phyloP scores from a whole-genome alignment of 1,139 yeast species.

The Debaryomyces psychrophilus region DNA sequence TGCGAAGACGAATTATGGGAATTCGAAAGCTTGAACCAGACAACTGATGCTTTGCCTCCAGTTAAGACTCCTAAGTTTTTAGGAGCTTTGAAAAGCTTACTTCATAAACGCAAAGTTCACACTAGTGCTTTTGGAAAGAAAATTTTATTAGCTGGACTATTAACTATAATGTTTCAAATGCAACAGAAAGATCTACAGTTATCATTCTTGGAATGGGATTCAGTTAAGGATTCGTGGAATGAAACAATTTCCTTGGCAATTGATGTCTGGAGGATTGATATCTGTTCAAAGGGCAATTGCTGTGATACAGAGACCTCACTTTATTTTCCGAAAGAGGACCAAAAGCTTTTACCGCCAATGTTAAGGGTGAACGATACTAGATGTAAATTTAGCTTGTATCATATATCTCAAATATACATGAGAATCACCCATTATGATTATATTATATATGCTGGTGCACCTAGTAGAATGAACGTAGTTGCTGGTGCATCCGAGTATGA shows the following conservation, averaged over 20 bases:
- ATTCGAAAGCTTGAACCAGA: conserved; percentile 16
- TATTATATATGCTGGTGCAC: conserved; percentile 80
- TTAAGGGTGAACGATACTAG: conserved; percentile 20
- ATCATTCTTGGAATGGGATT: conserved; percentile 29
- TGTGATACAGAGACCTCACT: conserved; percentile 30
- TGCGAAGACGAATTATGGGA: conserved; percentile 39
- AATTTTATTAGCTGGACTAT: conserved; percentile 68
- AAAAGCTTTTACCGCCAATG: conserved; percentile 25
- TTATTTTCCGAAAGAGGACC: conserved; percentile 18
- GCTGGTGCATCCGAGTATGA: conserved; percentile 59
- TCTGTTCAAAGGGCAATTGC: conserved; percentile 26
- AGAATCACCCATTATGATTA: conserved; percentile 77
- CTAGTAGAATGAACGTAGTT: conserved; percentile 76
- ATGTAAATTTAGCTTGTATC: conserved; percentile 56
- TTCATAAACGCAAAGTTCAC: conserved; percentile 54
- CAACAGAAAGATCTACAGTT: conserved; percentile 69
- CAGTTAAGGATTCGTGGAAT: conserved; percentile 52
- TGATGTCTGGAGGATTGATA: conserved; percentile 55
- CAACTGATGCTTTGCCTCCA: conserved; percentile 14
- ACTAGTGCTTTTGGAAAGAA: conserved; percentile 57
- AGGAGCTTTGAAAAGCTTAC: conserved; percentile 55
- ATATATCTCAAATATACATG: conserved; percentile 72
- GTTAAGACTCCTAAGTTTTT: conserved; percentile 42
- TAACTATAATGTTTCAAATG: conserved; percentile 71
- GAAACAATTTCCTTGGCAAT: conserved; percentile 64